These are phyloP conservation scores for Linanthus parryae DNA, from an alignment of 148 eudicot species.

Conservation along the genomic window DNA sequence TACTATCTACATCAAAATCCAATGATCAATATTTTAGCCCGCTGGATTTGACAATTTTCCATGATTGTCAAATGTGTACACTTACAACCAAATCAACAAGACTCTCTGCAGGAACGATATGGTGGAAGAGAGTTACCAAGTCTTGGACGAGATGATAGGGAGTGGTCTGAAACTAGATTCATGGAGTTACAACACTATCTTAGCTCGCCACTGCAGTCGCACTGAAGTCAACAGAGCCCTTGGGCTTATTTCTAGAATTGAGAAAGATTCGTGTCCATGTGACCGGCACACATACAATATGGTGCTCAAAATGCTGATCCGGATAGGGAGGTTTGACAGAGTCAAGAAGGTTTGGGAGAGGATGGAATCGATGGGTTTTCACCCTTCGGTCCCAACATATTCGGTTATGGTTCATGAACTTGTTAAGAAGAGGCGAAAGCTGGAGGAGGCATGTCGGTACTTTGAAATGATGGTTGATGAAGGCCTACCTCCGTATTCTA, in stretches of 20 bases:
- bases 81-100: slow-evolving; percentile 63
- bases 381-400: slow-evolving; percentile 68
- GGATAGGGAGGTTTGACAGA: slow-evolving; percentile 63
- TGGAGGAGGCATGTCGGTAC: slow-evolving; percentile 69
- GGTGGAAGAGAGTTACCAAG: slow-evolving; percentile 56
- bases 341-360: slow-evolving; percentile 53
- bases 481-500: slow-evolving; percentile 71
- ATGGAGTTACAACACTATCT: slow-evolving; percentile 75
- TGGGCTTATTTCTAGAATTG: slow-evolving; percentile 54
- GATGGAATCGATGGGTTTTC: slow-evolving; percentile 51
- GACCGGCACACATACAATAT: slow-evolving; percentile 79
- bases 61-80: slow-evolving; percentile 74
- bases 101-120: slow-evolving; percentile 48
- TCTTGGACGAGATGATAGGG: slow-evolving; percentile 63
- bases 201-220: slow-evolving; percentile 57
- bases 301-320: slow-evolving; percentile 70
- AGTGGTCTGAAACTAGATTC: slow-evolving; percentile 44
- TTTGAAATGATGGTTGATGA: slow-evolving; percentile 88
- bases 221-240: slow-evolving; percentile 63
- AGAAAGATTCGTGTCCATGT: slow-evolving; percentile 38
- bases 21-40: too few relatives aligned
- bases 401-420: slow-evolving; percentile 83
- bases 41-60: too few relatives aligned
- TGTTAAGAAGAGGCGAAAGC: slow-evolving; percentile 62
- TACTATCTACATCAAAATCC: too few relatives aligned